These are phyloP conservation scores for Tausonia pullulans DNA, from an alignment of 1,284 basidiomycete genomes.

Conservation along the genomic window DNA sequence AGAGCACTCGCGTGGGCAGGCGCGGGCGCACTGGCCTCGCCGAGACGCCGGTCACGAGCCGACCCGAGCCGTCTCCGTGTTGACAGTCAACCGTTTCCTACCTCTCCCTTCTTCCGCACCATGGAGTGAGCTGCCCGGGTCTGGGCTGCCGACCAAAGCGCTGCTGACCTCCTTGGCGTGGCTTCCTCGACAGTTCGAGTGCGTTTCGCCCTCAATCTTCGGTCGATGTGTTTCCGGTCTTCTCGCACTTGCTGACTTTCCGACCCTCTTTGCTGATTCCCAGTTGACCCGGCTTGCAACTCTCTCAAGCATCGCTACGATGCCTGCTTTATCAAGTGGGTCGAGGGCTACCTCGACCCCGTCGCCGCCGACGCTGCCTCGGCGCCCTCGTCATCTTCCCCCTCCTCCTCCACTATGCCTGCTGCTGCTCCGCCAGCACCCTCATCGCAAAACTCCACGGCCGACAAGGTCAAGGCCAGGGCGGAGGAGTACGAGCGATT, in stretches of 20 bases:
- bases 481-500: slow-evolving; percentile 70
- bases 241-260: background rate
- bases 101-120: too few species aligned
- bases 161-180: too few species aligned
- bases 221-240: too few species aligned
- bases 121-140: too few species aligned
- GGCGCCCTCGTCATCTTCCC: background rate
- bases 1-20: too few species aligned
- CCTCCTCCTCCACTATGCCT: slow-evolving; percentile 17
- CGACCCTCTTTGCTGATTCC: background rate
- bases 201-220: too few species aligned
- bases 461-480: slow-evolving; percentile 25
- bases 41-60: too few species aligned
- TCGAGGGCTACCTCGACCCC: slow-evolving; percentile 84
- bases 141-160: too few species aligned
- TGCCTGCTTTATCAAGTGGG: slow-evolving; percentile 91
- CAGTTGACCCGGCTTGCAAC: slow-evolving; percentile 66
- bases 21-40: too few species aligned
- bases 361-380: slow-evolving; percentile 14
- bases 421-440: slow-evolving; percentile 14
- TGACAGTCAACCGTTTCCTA: too few species aligned
- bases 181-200: too few species aligned
- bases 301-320: slow-evolving; percentile 82
- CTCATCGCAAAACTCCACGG: background rate
- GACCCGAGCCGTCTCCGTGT: too few species aligned